Evolutionary conservation across 805 yeast species (phyloP).

Genomic region (Ogataea salicorniae): DNA sequence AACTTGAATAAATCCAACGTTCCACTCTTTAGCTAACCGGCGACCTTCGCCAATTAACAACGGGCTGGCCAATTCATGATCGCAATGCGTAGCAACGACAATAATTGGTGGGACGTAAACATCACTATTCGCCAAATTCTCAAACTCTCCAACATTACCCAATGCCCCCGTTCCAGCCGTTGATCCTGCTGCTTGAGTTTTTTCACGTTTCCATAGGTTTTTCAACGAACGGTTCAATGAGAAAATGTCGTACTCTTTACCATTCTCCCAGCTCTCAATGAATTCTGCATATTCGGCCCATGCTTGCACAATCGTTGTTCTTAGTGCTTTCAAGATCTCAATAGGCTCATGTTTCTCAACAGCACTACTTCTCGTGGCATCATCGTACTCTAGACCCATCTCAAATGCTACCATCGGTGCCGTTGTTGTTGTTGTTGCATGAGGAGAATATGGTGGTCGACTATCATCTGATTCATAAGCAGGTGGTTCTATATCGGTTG

Average conservation of each 20-base stretch:
- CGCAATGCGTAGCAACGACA: conserved; percentile 59
- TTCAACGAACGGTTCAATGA: conserved; percentile 54
- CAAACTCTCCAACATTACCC: background rate
- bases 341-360: conserved; percentile 17
- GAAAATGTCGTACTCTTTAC: conserved; percentile 63
- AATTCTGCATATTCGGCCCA: conserved; percentile 64
- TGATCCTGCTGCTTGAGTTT: background rate
- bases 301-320: conserved; percentile 60
- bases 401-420: background rate
- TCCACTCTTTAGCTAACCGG: conserved; percentile 55
- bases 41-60: conserved; percentile 52
- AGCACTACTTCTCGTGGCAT: too few species aligned
- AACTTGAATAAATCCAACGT: conserved; percentile 58
- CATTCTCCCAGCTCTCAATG: conserved; percentile 52
- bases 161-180: too few species aligned
- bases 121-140: background rate
- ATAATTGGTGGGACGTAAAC: conserved; percentile 53
- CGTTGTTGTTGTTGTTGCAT: background rate
- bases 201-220: conserved; percentile 45
- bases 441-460: conserved; percentile 10
- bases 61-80: conserved; percentile 57
- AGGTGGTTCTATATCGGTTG: conserved; percentile 44
- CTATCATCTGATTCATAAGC: conserved; percentile 35
- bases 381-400: background rate
- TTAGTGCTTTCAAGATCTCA: conserved; percentile 40